A percentile compares a stretch with the other conserved stretches of the same genome.
Evolutionary conservation across 345 rosid species (phyloP).

Genomic region (Camelina sativa): DNA sequence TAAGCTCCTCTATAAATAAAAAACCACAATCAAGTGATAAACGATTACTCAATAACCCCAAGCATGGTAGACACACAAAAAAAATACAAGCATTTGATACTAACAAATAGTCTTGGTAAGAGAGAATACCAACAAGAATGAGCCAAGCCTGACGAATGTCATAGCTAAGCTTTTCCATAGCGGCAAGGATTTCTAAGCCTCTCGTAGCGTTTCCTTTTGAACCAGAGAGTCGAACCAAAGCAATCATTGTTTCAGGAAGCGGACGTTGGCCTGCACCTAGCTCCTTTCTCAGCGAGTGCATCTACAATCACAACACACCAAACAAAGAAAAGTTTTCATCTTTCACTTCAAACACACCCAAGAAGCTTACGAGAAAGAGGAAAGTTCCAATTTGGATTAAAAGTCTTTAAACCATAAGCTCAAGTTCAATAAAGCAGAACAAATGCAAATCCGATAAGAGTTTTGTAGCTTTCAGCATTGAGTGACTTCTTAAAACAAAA

Average conservation of each 20-base stretch:
- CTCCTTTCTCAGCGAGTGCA: slow-evolving; percentile 89
- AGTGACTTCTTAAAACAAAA: neutral
- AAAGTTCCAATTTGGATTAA: neutral
- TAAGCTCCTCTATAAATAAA: slow-evolving; percentile 71
- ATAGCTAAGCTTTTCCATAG: slow-evolving; percentile 81
- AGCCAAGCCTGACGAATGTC: slow-evolving; percentile 91
- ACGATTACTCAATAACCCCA: slow-evolving; percentile 11
- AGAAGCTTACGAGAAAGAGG: neutral
- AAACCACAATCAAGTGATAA: slow-evolving; percentile 26
- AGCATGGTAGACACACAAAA: slow-evolving; percentile 2
- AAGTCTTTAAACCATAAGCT: neutral
- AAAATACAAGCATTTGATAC: neutral
- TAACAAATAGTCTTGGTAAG: slow-evolving; percentile 24
- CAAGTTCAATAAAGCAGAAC: neutral
- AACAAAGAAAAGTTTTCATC: neutral
- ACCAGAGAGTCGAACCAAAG: slow-evolving; percentile 71
- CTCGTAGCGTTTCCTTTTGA: slow-evolving; percentile 70
- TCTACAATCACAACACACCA: slow-evolving; percentile 50
- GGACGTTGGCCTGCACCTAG: slow-evolving; percentile 79
- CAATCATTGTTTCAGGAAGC: slow-evolving; percentile 79
- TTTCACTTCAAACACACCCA: neutral
- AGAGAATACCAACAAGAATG: slow-evolving; percentile 74
- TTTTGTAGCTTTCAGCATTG: neutral
- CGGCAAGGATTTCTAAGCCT: slow-evolving; percentile 79
- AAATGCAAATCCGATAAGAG: neutral